phyloP scores from a whole-genome alignment of 2,329 filamentous ascomycete species.

The Gnomoniopsis smithogilvyi region DNA sequence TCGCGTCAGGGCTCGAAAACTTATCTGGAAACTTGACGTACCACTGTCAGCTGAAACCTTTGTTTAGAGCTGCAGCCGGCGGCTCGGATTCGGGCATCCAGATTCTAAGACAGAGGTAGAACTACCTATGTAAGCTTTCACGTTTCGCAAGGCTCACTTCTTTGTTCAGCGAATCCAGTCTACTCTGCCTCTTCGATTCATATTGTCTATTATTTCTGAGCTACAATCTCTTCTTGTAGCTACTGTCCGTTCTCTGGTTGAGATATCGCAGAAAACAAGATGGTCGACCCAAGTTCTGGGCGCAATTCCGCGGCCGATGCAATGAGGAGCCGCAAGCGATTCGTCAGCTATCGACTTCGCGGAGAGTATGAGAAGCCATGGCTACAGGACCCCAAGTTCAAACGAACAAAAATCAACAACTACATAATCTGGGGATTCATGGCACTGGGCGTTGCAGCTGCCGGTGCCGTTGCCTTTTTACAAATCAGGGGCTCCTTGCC shows the following conservation, averaged over 20 bases:
- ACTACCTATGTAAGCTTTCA: too few relatives aligned
- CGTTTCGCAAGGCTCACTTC: too few relatives aligned
- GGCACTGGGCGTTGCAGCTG: constrained; percentile 30
- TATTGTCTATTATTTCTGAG: not conserved
- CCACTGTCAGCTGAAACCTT: not conserved
- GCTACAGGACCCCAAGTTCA: constrained; percentile 31
- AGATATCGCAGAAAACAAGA: not conserved
- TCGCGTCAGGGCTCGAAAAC: not conserved
- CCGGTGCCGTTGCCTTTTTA: constrained; percentile 31
- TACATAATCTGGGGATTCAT: constrained; percentile 30
- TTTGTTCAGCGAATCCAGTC: too few relatives aligned
- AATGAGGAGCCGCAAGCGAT: constrained; percentile 20
- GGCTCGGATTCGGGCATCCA: not conserved
- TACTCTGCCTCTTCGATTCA: not conserved
- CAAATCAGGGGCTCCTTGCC: constrained; percentile 25
- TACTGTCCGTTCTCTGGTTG: not conserved
- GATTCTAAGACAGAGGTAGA: not conserved
- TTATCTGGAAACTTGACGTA: not conserved
- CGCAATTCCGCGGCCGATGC: constrained; percentile 8
- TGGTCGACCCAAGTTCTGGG: constrained; percentile 5
- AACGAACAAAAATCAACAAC: constrained; percentile 33
- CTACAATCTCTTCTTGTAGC: not conserved
- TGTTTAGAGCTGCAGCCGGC: not conserved
- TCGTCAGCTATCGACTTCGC: constrained; percentile 32
- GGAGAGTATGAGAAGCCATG: constrained; percentile 37